A percentile compares a stretch with the other conserved stretches of the same genome.
Conservation (phyloP, 139 green algal species). For the Haematococcus lacustris region DNA sequence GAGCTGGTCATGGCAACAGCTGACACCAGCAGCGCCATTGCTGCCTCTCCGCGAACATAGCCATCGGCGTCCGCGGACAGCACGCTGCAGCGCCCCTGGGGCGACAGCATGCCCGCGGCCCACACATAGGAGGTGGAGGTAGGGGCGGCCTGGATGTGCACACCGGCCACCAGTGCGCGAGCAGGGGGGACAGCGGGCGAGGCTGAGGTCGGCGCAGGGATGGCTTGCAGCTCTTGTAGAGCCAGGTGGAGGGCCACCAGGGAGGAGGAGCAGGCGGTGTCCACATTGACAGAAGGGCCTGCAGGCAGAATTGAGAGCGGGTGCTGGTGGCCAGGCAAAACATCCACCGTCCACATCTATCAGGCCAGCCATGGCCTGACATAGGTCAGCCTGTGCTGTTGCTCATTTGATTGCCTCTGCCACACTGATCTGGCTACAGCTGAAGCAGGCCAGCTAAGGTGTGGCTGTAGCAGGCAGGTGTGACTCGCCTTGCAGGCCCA, state of each 20-base stretch:
- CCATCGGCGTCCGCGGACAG: conserved; percentile 67
- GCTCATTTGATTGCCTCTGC: no score
- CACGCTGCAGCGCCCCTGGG: conserved; percentile 61
- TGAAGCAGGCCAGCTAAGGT: no score
- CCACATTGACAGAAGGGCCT: conserved; percentile 36
- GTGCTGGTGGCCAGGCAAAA: no score
- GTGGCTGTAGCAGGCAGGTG: background rate
- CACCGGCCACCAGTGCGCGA: conserved; percentile 35
- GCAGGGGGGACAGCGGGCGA: background rate
- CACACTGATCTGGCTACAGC: no score
- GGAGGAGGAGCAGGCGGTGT: conserved; percentile 64
- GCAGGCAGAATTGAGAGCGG: conserved; percentile 20
- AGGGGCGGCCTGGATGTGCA: conserved; percentile 39
- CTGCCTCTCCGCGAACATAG: conserved; percentile 70
- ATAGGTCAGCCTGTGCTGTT: no score
- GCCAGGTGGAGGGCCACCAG: conserved; percentile 49
- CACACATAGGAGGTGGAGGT: conserved; percentile 39
- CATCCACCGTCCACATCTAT: no score
- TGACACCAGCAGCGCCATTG: conserved; percentile 28
- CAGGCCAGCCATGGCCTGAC: no score
- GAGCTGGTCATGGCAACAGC: conserved; percentile 16
- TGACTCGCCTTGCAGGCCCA: conserved; percentile 25
- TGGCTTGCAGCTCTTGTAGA: background rate
- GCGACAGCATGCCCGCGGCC: conserved; percentile 62
- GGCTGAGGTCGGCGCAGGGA: background rate